A percentile compares a stretch with the other conserved stretches of the same genome.
Evolutionary conservation across 371 early-diverging fungal genomes (phyloP).

Genomic region (Haplosporangium sp.): DNA sequence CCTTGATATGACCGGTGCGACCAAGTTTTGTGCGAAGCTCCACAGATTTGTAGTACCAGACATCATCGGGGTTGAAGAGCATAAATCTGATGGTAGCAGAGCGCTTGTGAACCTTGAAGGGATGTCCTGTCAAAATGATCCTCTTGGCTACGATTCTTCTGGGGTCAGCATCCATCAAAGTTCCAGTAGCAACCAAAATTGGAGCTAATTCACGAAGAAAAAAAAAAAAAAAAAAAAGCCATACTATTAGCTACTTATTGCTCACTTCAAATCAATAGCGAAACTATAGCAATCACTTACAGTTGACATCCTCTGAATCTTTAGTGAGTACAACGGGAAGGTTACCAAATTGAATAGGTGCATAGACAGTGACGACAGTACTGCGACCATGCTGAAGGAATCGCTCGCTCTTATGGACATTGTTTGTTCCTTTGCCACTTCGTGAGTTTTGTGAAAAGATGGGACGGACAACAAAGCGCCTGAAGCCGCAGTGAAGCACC

Average conservation of each 20-base stretch:
- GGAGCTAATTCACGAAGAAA: slow-evolving; percentile 52
- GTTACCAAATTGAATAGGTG: slow-evolving; percentile 89
- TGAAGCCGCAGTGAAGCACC: slow-evolving; percentile 89
- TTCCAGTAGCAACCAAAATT: slow-evolving; percentile 83
- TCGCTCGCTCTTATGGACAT: slow-evolving; percentile 96
- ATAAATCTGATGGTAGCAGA: slow-evolving; percentile 95
- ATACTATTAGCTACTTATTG: too few relatives aligned
- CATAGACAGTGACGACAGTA: slow-evolving; percentile 87
- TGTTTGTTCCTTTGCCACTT: slow-evolving; percentile 82
- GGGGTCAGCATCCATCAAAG: slow-evolving; percentile 81
- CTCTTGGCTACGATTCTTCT: slow-evolving; percentile 94
- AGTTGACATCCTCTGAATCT: slow-evolving; percentile 70
- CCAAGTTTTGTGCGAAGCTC: slow-evolving; percentile 93
- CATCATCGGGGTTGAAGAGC: slow-evolving; percentile 95
- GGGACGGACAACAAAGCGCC: slow-evolving; percentile 85
- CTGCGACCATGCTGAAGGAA: slow-evolving; percentile 82
- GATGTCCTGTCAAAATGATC: slow-evolving; percentile 94
- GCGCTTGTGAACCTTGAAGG: slow-evolving; percentile 92
- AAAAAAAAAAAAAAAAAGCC: neutral
- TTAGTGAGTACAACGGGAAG: slow-evolving; percentile 83
- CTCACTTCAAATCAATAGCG: neutral
- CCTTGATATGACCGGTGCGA: slow-evolving; percentile 91
- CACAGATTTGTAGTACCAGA: slow-evolving; percentile 94
- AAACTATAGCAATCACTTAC: slow-evolving; percentile 25
- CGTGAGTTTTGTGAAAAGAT: slow-evolving; percentile 89